A percentile compares a stretch with the other conserved stretches of the same genome.
Conservation (phyloP, 73 alveolate genomes). For the Symbiodinium natans region DNA sequence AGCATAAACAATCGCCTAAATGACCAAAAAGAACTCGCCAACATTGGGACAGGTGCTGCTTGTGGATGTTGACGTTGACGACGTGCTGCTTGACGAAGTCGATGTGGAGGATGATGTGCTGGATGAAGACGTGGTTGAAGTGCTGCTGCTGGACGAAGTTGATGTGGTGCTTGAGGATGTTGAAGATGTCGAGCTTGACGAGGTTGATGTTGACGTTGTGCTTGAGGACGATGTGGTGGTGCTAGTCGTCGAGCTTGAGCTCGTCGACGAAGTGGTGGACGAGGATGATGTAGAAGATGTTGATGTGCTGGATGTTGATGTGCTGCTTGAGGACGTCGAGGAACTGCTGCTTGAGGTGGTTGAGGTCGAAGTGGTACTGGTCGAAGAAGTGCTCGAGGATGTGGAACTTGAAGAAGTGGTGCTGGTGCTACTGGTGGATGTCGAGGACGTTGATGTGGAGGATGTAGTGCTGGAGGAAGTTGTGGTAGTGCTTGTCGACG, state of each 20-base stretch:
- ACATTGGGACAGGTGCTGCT: slow-evolving; percentile 19
- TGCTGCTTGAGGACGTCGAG: not conserved
- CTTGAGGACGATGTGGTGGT: slow-evolving; percentile 27
- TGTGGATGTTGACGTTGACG: slow-evolving; percentile 15
- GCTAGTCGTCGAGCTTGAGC: no score
- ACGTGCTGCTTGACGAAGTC: not conserved
- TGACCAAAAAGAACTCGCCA: no score
- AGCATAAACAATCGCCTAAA: no score
- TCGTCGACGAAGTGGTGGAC: no score
- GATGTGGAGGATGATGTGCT: not conserved
- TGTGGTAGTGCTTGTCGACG: slow-evolving; percentile 30
- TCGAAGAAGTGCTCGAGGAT: not conserved
- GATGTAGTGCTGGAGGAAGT: slow-evolving; percentile 26
- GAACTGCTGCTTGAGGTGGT: not conserved
- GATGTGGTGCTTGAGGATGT: not conserved
- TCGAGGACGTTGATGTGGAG: slow-evolving; percentile 40
- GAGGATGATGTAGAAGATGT: not conserved
- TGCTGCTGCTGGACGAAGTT: not conserved
- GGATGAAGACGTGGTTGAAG: not conserved
- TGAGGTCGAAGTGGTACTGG: not conserved
- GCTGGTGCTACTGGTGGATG: slow-evolving; percentile 26
- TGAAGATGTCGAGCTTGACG: slow-evolving; percentile 9
- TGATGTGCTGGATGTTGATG: not conserved
- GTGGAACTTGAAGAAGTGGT: slow-evolving; percentile 29
- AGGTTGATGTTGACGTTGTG: slow-evolving; percentile 18